These are phyloP conservation scores for Pugionium dolabratum DNA, from an alignment of 345 rosid genomes.

Conservation along the genomic window DNA sequence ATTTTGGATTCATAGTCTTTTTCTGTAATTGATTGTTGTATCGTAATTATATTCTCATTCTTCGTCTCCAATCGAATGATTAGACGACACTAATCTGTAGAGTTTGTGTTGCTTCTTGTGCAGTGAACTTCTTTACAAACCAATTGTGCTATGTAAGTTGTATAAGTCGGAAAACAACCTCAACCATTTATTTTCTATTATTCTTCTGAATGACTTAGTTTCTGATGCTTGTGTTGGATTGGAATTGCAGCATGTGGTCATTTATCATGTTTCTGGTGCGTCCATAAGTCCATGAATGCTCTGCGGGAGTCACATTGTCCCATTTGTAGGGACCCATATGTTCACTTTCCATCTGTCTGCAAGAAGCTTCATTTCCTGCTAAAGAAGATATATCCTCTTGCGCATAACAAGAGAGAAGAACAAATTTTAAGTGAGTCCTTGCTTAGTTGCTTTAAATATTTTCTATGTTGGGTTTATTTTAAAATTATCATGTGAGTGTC, in stretches of 20 bases:
- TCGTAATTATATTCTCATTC: not conserved
- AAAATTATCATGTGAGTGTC: no score
- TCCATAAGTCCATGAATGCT: conserved; percentile 58
- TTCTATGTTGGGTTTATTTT: not conserved
- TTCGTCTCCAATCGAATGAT: not conserved
- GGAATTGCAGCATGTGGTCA: conserved; percentile 76
- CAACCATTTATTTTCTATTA: not conserved
- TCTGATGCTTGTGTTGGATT: conserved; percentile 1
- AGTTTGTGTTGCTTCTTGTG: conserved; percentile 22
- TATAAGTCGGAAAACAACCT: not conserved
- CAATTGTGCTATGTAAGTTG: conserved; percentile 71
- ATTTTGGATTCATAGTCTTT: not conserved
- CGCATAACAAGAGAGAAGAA: conserved; percentile 55
- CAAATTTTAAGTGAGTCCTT: conserved; percentile 54
- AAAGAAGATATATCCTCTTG: conserved; percentile 61
- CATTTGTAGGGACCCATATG: conserved; percentile 62
- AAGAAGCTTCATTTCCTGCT: conserved; percentile 63
- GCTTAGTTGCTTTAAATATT: not conserved
- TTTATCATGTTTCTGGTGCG: conserved; percentile 93
- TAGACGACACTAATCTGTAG: not conserved
- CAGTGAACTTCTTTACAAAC: conserved; percentile 94
- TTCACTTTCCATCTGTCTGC: conserved; percentile 70
- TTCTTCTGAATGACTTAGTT: not conserved
- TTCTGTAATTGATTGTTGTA: conserved; percentile 12
- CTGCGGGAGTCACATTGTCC: conserved; percentile 56